phyloP scores from a whole-genome alignment of 1,139 yeast species.

The Geotrichum phurueaensis region DNA sequence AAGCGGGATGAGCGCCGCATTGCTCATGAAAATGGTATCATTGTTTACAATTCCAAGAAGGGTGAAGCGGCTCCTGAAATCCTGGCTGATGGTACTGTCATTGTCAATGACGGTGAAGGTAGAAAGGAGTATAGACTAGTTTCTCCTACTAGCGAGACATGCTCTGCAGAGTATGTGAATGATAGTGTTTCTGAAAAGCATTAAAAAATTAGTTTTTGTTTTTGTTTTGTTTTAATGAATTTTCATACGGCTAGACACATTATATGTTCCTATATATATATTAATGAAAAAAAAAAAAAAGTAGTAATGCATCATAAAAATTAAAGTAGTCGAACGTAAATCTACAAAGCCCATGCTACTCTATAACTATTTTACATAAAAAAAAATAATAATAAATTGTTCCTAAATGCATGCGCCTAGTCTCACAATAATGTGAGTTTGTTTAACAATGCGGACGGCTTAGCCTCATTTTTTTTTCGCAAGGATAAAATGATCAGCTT shows the following conservation, averaged over 20 bases:
- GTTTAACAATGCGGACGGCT: too few species aligned
- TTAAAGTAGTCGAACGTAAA: too few species aligned
- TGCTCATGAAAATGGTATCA: constrained; percentile 48
- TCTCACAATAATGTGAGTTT: too few species aligned
- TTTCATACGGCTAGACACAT: neutral
- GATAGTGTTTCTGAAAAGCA: neutral
- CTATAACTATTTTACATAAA: too few species aligned
- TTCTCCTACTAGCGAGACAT: neutral
- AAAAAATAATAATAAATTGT: too few species aligned
- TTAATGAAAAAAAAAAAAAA: too few species aligned
- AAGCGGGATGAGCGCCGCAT: constrained; percentile 50
- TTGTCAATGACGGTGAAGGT: neutral
- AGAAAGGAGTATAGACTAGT: neutral
- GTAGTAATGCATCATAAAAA: too few species aligned
- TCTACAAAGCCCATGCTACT: too few species aligned
- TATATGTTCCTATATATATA: too few species aligned
- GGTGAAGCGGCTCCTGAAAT: constrained; percentile 14
- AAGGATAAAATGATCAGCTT: too few species aligned
- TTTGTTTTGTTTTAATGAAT: neutral
- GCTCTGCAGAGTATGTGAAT: neutral
- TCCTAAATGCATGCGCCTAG: too few species aligned
- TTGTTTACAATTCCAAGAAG: constrained; percentile 15
- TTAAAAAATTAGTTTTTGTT: neutral
- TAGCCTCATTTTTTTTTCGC: too few species aligned
- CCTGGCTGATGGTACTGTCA: neutral